Evolutionary conservation across 2,329 filamentous ascomycete species (phyloP), one percentile per base, ranked within the genome.

Genomic region (Emergomyces pasteurianus): DNA sequence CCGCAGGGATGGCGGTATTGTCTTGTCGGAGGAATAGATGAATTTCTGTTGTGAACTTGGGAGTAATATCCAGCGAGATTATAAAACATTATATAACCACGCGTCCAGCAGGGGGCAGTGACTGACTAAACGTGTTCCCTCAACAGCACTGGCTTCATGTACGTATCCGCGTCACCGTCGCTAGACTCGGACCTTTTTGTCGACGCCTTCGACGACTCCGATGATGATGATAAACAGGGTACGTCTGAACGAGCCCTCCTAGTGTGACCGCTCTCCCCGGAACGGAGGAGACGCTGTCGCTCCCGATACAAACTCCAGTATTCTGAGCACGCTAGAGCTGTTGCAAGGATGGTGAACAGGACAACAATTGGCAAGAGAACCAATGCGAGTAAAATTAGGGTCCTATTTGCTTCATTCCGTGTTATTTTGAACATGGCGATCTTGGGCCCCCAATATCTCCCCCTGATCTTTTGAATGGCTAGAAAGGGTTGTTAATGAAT

Each of bases 291-390:
- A 72, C 65, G 65, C 59, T 66, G 47, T 47, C 64, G 50, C 60
- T 67, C 52, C 54, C 61, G 60, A 61, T 52, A 56, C 62, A 65
- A 46, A 59, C 65, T 65, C 60, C 73, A 76, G 64, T 70, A 72
- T 46, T 73, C 72, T 8, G 74, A 72, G 61, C 73, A 76, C 12
- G 66, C 67, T 56, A 80, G 64, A 46, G 73, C 69, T n/a, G 75
- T 60, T 59, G 72, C 69, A 43, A 78, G 67, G 43, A 72, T 65
- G 59, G 68, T 67, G 46, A 76, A 71, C 53, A 79, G 72, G 43
- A 80, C 71, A 60, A 75, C 67, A 62, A 80, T 78, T 47, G 78
- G 78, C 60, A 80, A 74, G 54, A 80, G 67, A 61, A 80, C 71
- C 63, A 80, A 70, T 61, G 73, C 74, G 62, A 77, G 70, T 65